phyloP scores from a whole-genome alignment of 2,329 filamentous ascomycete species.

The Microdochium nivale region DNA sequence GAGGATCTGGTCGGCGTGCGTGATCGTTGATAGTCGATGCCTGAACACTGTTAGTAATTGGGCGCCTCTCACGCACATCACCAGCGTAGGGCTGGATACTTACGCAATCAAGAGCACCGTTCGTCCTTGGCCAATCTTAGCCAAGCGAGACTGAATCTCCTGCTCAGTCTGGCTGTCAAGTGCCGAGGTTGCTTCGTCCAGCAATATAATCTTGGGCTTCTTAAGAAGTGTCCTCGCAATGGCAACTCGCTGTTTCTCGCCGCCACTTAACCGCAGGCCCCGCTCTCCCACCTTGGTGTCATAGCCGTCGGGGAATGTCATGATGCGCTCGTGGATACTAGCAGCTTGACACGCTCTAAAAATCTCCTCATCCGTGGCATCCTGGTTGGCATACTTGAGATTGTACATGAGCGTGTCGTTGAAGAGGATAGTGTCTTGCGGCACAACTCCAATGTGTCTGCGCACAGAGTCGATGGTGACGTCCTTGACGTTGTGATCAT shows the following conservation, averaged over 20 bases:
- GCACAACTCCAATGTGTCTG: slow-evolving; percentile 86
- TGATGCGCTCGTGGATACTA: slow-evolving; percentile 87
- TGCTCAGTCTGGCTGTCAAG: slow-evolving; percentile 89
- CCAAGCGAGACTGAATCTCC: slow-evolving; percentile 81
- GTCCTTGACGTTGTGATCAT: slow-evolving; percentile 75
- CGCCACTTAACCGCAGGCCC: slow-evolving; percentile 77
- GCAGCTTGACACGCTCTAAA: slow-evolving; percentile 76
- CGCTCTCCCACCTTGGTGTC: slow-evolving; percentile 86
- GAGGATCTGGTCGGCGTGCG: slow-evolving; percentile 76
- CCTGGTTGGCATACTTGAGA: slow-evolving; percentile 77
- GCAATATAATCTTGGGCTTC: slow-evolving; percentile 81
- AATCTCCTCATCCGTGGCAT: slow-evolving; percentile 73
- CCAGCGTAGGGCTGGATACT: no score
- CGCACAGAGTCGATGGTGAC: slow-evolving; percentile 91
- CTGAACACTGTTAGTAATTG: no score
- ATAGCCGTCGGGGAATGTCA: slow-evolving; percentile 82
- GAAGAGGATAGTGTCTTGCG: slow-evolving; percentile 92
- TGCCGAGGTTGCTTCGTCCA: slow-evolving; percentile 89
- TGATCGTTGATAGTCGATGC: slow-evolving; percentile 78
- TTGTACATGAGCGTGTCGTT: slow-evolving; percentile 96
- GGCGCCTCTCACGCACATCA: no score
- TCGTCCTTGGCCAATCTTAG: slow-evolving; percentile 71
- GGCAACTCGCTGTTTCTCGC: slow-evolving; percentile 88
- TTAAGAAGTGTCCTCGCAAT: slow-evolving; percentile 92
- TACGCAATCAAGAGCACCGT: slow-evolving; percentile 94